Evolutionary conservation across 179 eudicot species (phyloP).

Genomic region (Amaranthus tricolor): DNA sequence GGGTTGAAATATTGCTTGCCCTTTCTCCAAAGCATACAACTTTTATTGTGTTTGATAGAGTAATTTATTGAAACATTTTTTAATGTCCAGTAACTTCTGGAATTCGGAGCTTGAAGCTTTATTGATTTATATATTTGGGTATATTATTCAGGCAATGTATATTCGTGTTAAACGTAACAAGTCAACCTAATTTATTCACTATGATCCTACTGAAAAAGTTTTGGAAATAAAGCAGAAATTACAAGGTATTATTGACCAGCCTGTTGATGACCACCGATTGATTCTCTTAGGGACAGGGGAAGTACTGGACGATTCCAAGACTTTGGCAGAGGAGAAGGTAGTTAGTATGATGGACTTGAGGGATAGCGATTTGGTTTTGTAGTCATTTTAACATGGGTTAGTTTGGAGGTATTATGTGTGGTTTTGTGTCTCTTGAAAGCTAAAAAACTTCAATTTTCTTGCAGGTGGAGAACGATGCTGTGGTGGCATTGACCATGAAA

Average conservation of each 20-base stretch:
- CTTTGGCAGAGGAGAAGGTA: conserved; percentile 96
- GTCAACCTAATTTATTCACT: conserved; percentile 91
- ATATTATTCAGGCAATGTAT: conserved; percentile 72
- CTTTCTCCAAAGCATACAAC: background rate
- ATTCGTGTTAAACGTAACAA: conserved; percentile 87
- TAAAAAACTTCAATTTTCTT: conserved; percentile 17
- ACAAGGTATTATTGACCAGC: conserved; percentile 68
- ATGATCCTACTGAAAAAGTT: conserved; percentile 79
- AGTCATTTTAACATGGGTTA: background rate
- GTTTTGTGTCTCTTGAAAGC: background rate
- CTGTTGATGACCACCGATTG: conserved; percentile 69
- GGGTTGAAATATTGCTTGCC: background rate
- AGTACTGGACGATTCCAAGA: conserved; percentile 78
- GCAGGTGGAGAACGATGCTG: conserved; percentile 98
- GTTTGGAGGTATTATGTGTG: background rate
- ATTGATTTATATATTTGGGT: conserved; percentile 1
- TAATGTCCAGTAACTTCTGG: background rate
- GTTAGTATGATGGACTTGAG: background rate
- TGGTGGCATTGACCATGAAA: conserved; percentile 88
- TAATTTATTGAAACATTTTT: background rate
- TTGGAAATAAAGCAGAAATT: conserved; percentile 77
- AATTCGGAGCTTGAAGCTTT: conserved; percentile 5
- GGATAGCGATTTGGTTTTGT: conserved; percentile 6
- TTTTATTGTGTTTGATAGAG: background rate
- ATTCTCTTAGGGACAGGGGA: conserved; percentile 60